Evolutionary conservation across 176 grass and related monocot species (phyloP).

Genomic region (Pharus latifolius): DNA sequence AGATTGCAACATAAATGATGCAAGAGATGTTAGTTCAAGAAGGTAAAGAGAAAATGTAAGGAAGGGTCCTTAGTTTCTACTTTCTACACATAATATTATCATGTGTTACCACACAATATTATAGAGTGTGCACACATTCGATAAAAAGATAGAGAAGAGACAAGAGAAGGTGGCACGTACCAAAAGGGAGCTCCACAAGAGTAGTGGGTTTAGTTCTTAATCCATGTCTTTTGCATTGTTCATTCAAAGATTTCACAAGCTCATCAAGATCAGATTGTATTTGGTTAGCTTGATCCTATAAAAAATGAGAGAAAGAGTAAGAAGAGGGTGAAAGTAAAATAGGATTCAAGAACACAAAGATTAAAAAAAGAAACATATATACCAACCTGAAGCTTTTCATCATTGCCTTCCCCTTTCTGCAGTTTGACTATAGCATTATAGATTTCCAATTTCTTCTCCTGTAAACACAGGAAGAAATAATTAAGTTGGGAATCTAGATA

Average conservation of each 20-base stretch:
- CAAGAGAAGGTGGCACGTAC: constrained; percentile 42
- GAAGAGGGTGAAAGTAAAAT: constrained; percentile 2
- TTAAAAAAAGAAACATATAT: constrained; percentile 4
- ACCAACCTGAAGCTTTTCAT: constrained; percentile 67
- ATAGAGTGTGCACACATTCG: background rate
- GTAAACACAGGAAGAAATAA: constrained; percentile 22
- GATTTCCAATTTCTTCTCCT: constrained; percentile 94
- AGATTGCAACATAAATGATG: too few species aligned
- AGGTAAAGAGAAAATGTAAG: too few species aligned
- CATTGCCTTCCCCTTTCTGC: constrained; percentile 61
- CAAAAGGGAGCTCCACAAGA: constrained; percentile 94
- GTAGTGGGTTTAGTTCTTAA: constrained; percentile 87
- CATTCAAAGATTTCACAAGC: constrained; percentile 77
- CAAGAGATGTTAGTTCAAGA: too few species aligned
- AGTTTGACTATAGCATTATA: constrained; percentile 85
- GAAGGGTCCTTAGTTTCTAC: too few species aligned
- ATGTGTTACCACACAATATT: background rate
- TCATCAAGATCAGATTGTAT: constrained; percentile 82
- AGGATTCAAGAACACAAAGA: background rate
- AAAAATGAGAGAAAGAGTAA: constrained; percentile 3
- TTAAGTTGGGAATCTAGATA: background rate
- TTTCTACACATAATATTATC: background rate
- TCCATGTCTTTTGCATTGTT: constrained; percentile 89
- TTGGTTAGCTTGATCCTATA: constrained; percentile 62
- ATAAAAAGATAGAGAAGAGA: background rate